Evolutionary conservation across 257 asterid genomes (phyloP), one percentile per base, ranked within the genome.

Genomic region (Solanum dulcamara): DNA sequence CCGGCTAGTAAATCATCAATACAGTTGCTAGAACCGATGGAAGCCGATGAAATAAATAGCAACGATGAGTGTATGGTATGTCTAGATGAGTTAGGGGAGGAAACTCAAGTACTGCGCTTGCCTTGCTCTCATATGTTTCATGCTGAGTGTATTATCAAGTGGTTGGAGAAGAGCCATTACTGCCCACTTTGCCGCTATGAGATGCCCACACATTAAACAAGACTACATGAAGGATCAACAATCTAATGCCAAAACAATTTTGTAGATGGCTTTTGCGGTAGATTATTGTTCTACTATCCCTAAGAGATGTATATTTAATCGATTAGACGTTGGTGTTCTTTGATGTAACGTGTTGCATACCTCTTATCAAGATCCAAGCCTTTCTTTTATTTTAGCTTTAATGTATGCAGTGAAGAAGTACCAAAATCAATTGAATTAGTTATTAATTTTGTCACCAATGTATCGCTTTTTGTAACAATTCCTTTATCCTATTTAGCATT

Each of bases 51-150:
- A 44, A 37, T 5, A 2, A n/a, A 68, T 48, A 4, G 4, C 32
- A 42, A 20, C 4, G 40, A 28, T 35, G 50, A 24, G 1, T 83
- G 81, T 67, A 6, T 14, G 37, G 20, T 83, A 44, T 83, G 86
- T 30, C 48, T 83, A n/a, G 86, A 83, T 3, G 26, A 44, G 15
- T 5, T 83, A 1, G 33, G 17, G 0, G 50, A n/a, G 46, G 55
- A 53, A 13, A 42, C 64, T 18, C 13, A 60, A 6, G 48, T 51
- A 18, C 22, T 59, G 4, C 7, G 71, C 14, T 48, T 85, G 83
- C 88, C 88, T 1, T 88, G 88, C 42, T 53, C 33, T 2, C 90
- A 88, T 40, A 35, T 64, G 50, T 85, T 85, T 42, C 90, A 88
- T 22, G 72, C 67, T 0, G 17, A 44, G 1, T 88, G 90, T 81